Evolutionary conservation across 176 grass and related monocot species (phyloP), one percentile per base, ranked within the genome.

Genomic region (Rhynchospora breviuscula): DNA sequence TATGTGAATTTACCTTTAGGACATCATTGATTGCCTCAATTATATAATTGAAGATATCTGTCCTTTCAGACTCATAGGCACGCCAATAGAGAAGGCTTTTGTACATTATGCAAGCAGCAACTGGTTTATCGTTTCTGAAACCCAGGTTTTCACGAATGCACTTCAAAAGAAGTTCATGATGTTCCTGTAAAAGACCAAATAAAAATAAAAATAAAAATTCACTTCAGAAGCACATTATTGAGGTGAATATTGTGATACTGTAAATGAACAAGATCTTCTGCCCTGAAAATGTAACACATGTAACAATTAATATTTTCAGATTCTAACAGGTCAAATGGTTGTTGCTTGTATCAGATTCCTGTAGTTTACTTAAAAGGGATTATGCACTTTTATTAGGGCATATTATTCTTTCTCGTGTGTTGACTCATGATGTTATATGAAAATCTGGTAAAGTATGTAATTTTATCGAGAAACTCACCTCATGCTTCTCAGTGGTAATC

Each of bases 131-230:
- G 70, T 92, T 88, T 81, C 93, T 92, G 80, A 95, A 99, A 44
- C 93, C 96, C 84, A 99, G 89, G 70, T 93, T 93, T 84, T 99
- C 91, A 82, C 89, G 88, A 79, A 99, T 92, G 80, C 96, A 99
- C 83, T 54, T 93, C 78, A 85, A 78, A 60, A 99, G 87, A 85
- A 95, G 77, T 89, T 99, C 96, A 70, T 95, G 86, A 86, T 99
- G 91, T 92, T 95, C 86, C 96, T 95, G 77, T 86, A 93, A 62
- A 44, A 90, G 26, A 85, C 22, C 67, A 67, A 12, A 82, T 66
- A 8, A 9, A 81, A 64, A 49, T 48, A 1, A 80, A 86, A 31
- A 75, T 84, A 81, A 33, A 90, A 69, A 85, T 67, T 71, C 35
- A 40, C 35, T 40, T 40, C 35, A 40, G 35, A 76, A 76, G 35